Evolutionary conservation across 176 grass and related monocot genomes (phyloP).

Genomic region (Coix lacrymajobi): DNA sequence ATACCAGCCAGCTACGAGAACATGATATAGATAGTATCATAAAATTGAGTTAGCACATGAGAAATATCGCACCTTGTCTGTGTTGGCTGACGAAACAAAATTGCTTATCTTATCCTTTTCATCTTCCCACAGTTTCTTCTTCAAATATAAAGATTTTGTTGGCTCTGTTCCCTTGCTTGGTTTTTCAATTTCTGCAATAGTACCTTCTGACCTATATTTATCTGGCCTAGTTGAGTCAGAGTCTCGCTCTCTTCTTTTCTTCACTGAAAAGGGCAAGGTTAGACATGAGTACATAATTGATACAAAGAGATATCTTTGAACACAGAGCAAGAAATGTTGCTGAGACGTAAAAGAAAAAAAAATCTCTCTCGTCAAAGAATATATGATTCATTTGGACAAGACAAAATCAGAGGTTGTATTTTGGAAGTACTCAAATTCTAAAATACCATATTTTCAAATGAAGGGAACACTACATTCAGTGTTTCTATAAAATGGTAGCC

Average conservation of each 20-base stretch:
- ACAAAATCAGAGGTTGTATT: background rate
- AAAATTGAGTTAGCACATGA: background rate
- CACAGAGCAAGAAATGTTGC: background rate
- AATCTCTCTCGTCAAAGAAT: background rate
- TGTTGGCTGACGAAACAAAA: conserved; percentile 9
- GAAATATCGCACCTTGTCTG: conserved; percentile 49
- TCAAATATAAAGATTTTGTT: conserved; percentile 56
- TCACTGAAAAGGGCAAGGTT: conserved; percentile 28
- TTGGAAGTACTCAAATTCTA: background rate
- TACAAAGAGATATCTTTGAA: conserved; percentile 4
- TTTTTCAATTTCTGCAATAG: conserved; percentile 34
- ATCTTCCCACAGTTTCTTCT: conserved; percentile 49
- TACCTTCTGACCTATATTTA: conserved; percentile 44
- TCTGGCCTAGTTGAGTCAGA: conserved; percentile 42
- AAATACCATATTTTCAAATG: background rate
- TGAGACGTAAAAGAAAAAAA: background rate
- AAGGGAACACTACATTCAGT: background rate
- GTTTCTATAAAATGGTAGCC: background rate
- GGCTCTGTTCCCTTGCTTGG: conserved; percentile 47
- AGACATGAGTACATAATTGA: background rate
- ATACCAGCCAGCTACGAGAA: background rate
- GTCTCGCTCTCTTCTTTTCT: conserved; percentile 51
- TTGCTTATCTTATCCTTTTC: conserved; percentile 57
- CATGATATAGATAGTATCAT: background rate
- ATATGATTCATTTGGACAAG: background rate